A percentile compares a stretch with the other conserved stretches of the same genome.
These are phyloP conservation scores for Ilyonectria destructans DNA, from an alignment of 2,329 filamentous ascomycete genomes.

Conservation along the genomic window DNA sequence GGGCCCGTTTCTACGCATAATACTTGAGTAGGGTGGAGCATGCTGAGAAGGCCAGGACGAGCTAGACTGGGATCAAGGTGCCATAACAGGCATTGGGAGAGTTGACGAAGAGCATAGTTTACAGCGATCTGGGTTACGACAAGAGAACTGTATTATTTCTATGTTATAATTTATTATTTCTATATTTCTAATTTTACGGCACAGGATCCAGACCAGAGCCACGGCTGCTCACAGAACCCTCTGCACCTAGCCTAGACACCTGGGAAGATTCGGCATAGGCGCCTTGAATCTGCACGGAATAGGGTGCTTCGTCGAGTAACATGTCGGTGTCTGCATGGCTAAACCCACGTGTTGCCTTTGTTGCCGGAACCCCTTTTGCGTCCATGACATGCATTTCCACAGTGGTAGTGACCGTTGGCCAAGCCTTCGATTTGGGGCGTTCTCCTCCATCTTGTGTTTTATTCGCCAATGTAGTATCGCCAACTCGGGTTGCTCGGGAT, in stretches of 20 bases:
- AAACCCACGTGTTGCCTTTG: slow-evolving; percentile 21
- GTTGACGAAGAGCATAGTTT: too few species aligned
- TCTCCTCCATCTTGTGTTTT: not conserved
- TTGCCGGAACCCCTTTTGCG: not conserved
- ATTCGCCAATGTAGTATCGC: not conserved
- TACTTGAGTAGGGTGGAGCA: too few species aligned
- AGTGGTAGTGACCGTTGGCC: slow-evolving; percentile 27
- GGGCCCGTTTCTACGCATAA: too few species aligned
- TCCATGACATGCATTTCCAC: slow-evolving; percentile 32
- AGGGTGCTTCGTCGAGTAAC: slow-evolving; percentile 20
- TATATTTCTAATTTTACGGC: too few species aligned
- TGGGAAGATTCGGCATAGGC: not conserved
- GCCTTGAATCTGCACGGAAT: slow-evolving; percentile 27
- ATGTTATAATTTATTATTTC: too few species aligned
- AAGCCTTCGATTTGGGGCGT: slow-evolving; percentile 10
- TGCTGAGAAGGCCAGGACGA: too few species aligned
- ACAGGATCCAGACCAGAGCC: not conserved
- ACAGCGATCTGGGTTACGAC: too few species aligned
- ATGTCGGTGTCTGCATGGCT: slow-evolving; percentile 29
- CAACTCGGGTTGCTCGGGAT: slow-evolving; percentile 19
- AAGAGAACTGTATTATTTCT: too few species aligned
- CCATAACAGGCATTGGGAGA: too few species aligned
- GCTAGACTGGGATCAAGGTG: too few species aligned
- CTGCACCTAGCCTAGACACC: not conserved
- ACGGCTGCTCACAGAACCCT: not conserved